Percentiles rank a stretch among this genome's conserved stretches.
Evolutionary conservation across 139 green algal genomes (phyloP).

Genomic region (Chlamydomonas eustigma): DNA sequence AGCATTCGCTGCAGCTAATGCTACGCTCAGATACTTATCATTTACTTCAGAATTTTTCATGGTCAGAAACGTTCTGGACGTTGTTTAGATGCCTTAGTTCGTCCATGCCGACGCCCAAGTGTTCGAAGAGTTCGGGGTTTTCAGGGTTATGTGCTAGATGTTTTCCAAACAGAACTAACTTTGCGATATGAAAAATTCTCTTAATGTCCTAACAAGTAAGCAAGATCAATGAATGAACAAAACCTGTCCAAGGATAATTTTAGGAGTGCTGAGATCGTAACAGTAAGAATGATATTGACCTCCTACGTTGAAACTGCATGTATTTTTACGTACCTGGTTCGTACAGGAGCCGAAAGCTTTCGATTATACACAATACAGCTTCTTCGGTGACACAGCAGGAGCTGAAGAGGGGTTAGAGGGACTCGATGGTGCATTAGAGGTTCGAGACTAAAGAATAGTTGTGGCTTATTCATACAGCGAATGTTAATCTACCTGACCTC

Average conservation of each 20-base stretch:
- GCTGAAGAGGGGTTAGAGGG: not conserved
- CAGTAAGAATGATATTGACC: too few species aligned
- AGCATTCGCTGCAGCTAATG: constrained; percentile 18
- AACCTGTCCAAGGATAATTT: not conserved
- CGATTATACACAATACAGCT: constrained; percentile 55
- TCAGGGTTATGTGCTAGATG: too few species aligned
- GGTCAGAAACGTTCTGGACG: not conserved
- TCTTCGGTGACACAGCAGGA: constrained; percentile 59
- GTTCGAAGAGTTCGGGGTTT: too few species aligned
- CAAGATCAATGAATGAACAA: too few species aligned
- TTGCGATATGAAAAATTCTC: too few species aligned
- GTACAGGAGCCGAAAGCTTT: constrained; percentile 19
- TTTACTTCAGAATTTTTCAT: not conserved
- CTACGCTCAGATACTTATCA: constrained; percentile 10
- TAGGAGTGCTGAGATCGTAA: not conserved
- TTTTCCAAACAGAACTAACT: too few species aligned
- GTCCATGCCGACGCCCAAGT: too few species aligned
- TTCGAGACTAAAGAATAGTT: not conserved
- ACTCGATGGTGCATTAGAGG: constrained; percentile 32
- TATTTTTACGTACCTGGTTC: not conserved
- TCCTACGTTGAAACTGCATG: too few species aligned
- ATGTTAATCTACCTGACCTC: not conserved
- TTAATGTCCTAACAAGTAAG: too few species aligned
- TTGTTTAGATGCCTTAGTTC: not conserved
- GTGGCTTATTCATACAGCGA: not conserved